These are phyloP conservation scores for Talaromyces funiculosus DNA, from an alignment of 2,329 filamentous ascomycete genomes.

Conservation along the genomic window DNA sequence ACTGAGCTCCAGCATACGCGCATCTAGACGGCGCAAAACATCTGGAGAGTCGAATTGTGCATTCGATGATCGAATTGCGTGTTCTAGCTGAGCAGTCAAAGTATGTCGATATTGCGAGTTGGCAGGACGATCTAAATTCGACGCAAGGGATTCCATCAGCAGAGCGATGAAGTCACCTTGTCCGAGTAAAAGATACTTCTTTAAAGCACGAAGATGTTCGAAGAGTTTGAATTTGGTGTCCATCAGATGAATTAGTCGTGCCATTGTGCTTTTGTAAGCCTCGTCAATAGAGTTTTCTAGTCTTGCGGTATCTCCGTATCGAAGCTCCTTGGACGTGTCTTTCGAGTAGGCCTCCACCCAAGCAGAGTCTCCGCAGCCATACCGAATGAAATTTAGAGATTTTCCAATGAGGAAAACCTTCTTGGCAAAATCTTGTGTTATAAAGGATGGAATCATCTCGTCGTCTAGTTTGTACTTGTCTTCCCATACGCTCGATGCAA, in stretches of 20 bases:
- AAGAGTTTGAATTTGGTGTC: constrained; percentile 91
- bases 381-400: constrained; percentile 94
- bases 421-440: constrained; percentile 86
- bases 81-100: constrained; percentile 92
- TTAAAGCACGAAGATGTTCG: constrained; percentile 83
- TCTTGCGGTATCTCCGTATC: constrained; percentile 87
- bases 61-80: constrained; percentile 94
- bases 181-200: constrained; percentile 88
- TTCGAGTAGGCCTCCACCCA: constrained; percentile 98
- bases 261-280: constrained; percentile 97
- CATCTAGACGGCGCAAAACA: constrained; percentile 83
- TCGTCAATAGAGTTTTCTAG: constrained; percentile 92
- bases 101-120: constrained; percentile 95
- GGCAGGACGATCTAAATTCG: constrained; percentile 90
- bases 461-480: constrained; percentile 88
- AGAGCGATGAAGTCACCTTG: constrained; percentile 96
- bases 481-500: constrained; percentile 89
- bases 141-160: constrained; percentile 91
- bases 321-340: constrained; percentile 81
- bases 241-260: constrained; percentile 87
- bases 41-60: constrained; percentile 93
- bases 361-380: constrained; percentile 84
- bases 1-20: constrained; percentile 94
- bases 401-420: constrained; percentile 98
- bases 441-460: constrained; percentile 86